phyloP scores from a whole-genome alignment of 2,329 filamentous ascomycete genomes.

The Fusarium sp. region DNA sequence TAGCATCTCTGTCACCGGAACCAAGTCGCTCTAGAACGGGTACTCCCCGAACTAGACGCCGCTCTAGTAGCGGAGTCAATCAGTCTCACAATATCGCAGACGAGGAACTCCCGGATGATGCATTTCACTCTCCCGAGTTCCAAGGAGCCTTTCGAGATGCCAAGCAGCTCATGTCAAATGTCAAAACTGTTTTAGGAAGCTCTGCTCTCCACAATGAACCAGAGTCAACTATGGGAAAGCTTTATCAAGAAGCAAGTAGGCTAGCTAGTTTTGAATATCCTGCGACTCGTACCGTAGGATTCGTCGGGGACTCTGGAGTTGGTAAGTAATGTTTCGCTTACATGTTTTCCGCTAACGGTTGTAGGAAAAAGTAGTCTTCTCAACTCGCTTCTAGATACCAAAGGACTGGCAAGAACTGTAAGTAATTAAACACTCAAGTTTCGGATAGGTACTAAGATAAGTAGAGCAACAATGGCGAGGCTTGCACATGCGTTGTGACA shows the following conservation, averaged over 20 bases:
- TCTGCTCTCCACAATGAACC: conserved; percentile 54
- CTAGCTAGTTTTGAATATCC: conserved; percentile 58
- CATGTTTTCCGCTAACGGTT: not conserved
- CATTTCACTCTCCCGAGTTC: conserved; percentile 55
- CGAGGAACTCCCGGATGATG: conserved; percentile 54
- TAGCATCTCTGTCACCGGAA: conserved; percentile 29
- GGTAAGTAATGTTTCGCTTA: conserved; percentile 49
- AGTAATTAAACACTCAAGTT: conserved; percentile 36
- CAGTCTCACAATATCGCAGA: conserved; percentile 46
- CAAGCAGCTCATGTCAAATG: conserved; percentile 49
- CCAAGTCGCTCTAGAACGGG: not conserved
- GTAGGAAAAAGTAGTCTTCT: conserved; percentile 65
- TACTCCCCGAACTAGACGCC: conserved; percentile 7
- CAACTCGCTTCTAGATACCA: conserved; percentile 62
- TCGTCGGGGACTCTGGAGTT: conserved; percentile 65
- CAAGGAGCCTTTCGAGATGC: conserved; percentile 55
- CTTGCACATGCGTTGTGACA: conserved; percentile 64
- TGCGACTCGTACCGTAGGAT: conserved; percentile 59
- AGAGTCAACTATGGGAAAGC: conserved; percentile 57
- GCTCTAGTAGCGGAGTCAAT: conserved; percentile 21
- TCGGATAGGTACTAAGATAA: not conserved
- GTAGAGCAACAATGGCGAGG: conserved; percentile 61
- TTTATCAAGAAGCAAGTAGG: conserved; percentile 52
- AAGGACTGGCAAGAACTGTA: conserved; percentile 60
- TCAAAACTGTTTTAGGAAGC: conserved; percentile 54